phyloP scores from a whole-genome alignment of 768 basidiomycete species.

The Macrolepiota fuliginosa region DNA sequence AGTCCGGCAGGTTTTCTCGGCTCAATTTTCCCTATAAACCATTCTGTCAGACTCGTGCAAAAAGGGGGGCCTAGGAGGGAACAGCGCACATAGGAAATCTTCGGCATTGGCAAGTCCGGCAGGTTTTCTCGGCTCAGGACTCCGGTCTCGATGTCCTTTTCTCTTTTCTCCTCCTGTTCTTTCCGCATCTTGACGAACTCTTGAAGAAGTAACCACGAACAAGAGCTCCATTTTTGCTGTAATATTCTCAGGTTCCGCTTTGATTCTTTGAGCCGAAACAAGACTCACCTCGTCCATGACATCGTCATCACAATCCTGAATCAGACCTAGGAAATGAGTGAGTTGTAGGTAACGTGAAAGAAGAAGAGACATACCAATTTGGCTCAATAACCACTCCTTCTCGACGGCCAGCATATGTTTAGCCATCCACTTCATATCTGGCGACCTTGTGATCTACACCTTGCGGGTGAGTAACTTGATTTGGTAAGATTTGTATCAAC shows the following conservation, averaged over 20 bases:
- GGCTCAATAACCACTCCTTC: slow-evolving; percentile 76
- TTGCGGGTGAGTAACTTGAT: neutral
- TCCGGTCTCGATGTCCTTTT: slow-evolving; percentile 35
- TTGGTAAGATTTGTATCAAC: neutral
- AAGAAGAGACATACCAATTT: slow-evolving; percentile 49
- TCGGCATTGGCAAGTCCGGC: slow-evolving; percentile 53
- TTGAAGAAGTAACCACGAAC: slow-evolving; percentile 75
- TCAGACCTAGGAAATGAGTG: slow-evolving; percentile 42
- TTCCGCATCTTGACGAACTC: slow-evolving; percentile 66
- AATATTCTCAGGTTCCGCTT: neutral
- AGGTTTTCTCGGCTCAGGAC: slow-evolving; percentile 29
- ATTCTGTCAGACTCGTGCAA: neutral
- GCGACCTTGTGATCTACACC: slow-evolving; percentile 48
- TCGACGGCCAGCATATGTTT: slow-evolving; percentile 64
- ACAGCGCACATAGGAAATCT: slow-evolving; percentile 54
- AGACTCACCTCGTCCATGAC: slow-evolving; percentile 81
- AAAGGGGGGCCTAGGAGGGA: slow-evolving; percentile 3
- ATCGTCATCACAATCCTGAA: slow-evolving; percentile 81
- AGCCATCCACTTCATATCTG: slow-evolving; percentile 65
- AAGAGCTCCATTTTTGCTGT: slow-evolving; percentile 79
- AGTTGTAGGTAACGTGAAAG: neutral
- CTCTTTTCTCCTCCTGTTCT: slow-evolving; percentile 43
- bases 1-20: slow-evolving; percentile 30
- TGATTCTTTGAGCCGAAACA: slow-evolving; percentile 3
- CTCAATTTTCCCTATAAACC: slow-evolving; percentile 32